Base-by-base conservation (phyloP, 441 rosid species). In the Corymbia citriodora region DNA sequence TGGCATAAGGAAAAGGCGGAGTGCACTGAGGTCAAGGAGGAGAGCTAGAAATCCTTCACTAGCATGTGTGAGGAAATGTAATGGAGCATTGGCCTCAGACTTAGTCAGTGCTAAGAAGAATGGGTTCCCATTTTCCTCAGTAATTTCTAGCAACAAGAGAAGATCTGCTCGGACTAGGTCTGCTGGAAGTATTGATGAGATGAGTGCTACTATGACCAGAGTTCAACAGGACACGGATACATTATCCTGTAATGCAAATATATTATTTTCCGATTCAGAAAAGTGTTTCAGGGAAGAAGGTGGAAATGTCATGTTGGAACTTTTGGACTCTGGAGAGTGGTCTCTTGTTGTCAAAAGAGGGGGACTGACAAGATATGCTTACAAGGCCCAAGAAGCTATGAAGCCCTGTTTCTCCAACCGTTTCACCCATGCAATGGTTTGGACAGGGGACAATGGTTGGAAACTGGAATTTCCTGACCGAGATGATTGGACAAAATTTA, bases 361-460 rank as follows among this genome's bases (percentile, higher is more conserved):
- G 79, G 95, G 96, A 65, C 70, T 57, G 87, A 93, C 91, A 36
- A 94, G 93, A 90, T 95, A 91, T 91, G 92, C 93, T 3, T 94
- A 91, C 92, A 94, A 91, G 92, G 97, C 98, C 10, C 93, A 91
- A 63, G 95, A 93, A 90, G 90, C 86, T 85, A 96, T 97, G 96
- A 95, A 95, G 90, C 96, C 98, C 52, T 91, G 92, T 90, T 91
- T 96, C 59, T 59, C 88, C 87, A 98, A 97, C 92, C 95, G 98
- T 16, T 83, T 95, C 90, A 96, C 96, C 85, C 98, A 95, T 92
- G 94, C 94, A 89, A 89, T 93, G 88, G 91, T 96, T 52, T 98
- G 99, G 99, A 89, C 93, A 4, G 96, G 94, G 87, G 97, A 96
- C 92, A 96, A 94, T 49, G 95, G 93, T 89, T 97, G 98, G 99